Conservation (phyloP, 2,329 filamentous ascomycete species). For the Metarhizium humberi region DNA sequence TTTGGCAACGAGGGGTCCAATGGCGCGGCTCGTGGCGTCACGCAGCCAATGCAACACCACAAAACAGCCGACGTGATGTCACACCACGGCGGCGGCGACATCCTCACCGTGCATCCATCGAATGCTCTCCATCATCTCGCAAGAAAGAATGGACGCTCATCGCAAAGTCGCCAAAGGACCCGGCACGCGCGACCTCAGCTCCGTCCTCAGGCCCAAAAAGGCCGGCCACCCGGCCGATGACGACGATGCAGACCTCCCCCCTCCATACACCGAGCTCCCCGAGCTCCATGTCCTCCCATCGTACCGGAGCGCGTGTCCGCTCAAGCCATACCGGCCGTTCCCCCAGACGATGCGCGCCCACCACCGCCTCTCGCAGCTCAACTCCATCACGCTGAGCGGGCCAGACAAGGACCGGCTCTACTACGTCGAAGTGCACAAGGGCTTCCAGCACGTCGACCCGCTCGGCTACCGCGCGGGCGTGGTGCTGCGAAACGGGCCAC, state of each 20-base stretch:
- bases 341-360: not conserved
- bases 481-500: not conserved
- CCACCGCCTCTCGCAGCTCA: not conserved
- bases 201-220: not conserved
- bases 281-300: slow-evolving; percentile 1
- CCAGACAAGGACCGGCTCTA: not conserved
- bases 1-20: too few relatives aligned
- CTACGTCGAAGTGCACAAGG: not conserved
- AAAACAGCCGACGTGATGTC: not conserved
- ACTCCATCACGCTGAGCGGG: not conserved
- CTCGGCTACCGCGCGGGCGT: not conserved
- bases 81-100: not conserved
- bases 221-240: not conserved
- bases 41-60: too few relatives aligned
- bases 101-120: not conserved
- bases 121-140: not conserved
- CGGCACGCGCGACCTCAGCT: not conserved
- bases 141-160: not conserved
- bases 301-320: slow-evolving; percentile 1
- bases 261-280: not conserved
- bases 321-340: slow-evolving; percentile 1
- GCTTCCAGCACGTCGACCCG: not conserved
- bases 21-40: too few relatives aligned
- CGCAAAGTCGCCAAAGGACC: not conserved
- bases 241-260: not conserved